A percentile compares a stretch with the other conserved stretches of the same genome.
phyloP scores from a whole-genome alignment of 1,284 basidiomycete species.

The Tilletiopsis washingtonensis region DNA sequence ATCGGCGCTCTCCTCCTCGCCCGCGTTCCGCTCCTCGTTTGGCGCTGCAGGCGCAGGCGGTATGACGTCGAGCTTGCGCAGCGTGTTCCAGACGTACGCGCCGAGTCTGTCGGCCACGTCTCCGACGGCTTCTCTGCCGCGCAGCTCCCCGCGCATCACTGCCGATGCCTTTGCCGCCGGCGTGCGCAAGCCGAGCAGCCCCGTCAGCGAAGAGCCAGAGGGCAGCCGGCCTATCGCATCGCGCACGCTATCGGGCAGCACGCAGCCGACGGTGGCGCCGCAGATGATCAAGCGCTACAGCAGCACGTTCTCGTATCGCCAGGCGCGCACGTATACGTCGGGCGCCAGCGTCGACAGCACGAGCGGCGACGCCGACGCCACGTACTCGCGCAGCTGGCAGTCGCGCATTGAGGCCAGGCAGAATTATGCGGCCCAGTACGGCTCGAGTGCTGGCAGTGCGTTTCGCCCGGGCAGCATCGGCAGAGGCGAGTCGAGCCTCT shows the following conservation, averaged over 20 bases:
- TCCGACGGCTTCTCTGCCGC: too few species aligned
- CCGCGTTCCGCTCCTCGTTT: too few species aligned
- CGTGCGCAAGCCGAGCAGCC: too few species aligned
- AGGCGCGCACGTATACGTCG: conserved; percentile 1
- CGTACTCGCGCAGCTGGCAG: conserved; percentile 26
- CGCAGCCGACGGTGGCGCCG: conserved; percentile 11
- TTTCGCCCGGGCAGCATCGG: neutral
- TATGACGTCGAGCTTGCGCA: too few species aligned
- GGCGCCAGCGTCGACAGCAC: conserved; percentile 9
- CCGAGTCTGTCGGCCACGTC: too few species aligned
- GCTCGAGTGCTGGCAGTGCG: neutral
- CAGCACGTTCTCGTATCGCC: conserved; percentile 29
- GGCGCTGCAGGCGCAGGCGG: too few species aligned
- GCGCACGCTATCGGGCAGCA: too few species aligned
- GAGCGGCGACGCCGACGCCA: conserved; percentile 9
- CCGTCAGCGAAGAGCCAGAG: too few species aligned
- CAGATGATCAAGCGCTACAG: conserved; percentile 39
- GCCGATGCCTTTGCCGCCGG: too few species aligned
- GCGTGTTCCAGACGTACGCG: too few species aligned
- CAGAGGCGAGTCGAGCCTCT: neutral
- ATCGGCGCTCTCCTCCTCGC: neutral
- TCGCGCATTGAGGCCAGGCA: conserved; percentile 27
- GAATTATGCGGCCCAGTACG: neutral
- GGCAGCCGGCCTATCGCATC: too few species aligned
- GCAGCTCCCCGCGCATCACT: too few species aligned